These are phyloP conservation scores for Pyrenochaeta sp. DNA, from an alignment of 2,329 filamentous ascomycete genomes.

Conservation along the genomic window DNA sequence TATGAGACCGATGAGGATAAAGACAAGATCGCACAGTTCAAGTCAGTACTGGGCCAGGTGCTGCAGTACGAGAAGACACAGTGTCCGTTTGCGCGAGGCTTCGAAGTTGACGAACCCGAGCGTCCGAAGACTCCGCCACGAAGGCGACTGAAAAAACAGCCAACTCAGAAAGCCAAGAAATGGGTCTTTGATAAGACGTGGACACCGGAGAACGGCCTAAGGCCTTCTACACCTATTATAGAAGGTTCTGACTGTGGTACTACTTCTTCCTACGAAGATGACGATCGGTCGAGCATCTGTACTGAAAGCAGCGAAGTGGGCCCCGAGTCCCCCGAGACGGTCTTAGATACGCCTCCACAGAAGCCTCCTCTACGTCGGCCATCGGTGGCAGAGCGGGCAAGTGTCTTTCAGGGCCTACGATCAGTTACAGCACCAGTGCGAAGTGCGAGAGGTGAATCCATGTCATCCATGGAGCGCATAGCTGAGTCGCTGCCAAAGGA, in stretches of 20 bases:
- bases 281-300: constrained; percentile 45
- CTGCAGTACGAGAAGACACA: constrained; percentile 87
- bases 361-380: constrained; percentile 22
- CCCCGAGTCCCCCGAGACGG: constrained; percentile 30
- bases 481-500: constrained; percentile 23
- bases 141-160: constrained; percentile 63
- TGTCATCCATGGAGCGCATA: constrained; percentile 29
- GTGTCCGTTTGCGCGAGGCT: constrained; percentile 83
- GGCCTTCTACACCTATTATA: constrained; percentile 39
- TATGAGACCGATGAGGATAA: constrained; percentile 70
- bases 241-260: constrained; percentile 42
- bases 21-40: constrained; percentile 71
- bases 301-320: constrained; percentile 42
- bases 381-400: constrained; percentile 45
- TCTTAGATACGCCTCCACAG: constrained; percentile 24
- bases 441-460: constrained; percentile 15
- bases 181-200: constrained; percentile 59
- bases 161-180: constrained; percentile 60
- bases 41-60: constrained; percentile 73
- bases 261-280: constrained; percentile 44
- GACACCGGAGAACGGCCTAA: constrained; percentile 54
- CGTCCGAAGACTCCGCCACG: constrained; percentile 67
- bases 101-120: constrained; percentile 77
- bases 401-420: constrained; percentile 40
- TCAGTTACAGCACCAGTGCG: constrained; percentile 37